Base-by-base conservation (phyloP, 2,329 filamentous ascomycete genomes). In the Rhynchosporium secalis region DNA sequence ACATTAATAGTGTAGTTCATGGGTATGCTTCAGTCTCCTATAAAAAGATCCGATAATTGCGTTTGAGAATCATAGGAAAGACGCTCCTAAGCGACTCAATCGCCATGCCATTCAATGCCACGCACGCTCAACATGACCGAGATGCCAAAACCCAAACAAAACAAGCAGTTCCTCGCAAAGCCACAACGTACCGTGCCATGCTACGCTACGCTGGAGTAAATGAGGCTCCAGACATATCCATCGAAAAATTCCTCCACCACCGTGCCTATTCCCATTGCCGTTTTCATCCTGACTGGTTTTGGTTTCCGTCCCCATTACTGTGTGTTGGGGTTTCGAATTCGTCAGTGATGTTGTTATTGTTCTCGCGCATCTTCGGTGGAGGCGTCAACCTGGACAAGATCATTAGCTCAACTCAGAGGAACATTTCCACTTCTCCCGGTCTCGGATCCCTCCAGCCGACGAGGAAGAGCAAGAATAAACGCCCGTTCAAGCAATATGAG, bases 311-410 rank as follows among this genome's bases (percentile, higher is more conserved):
- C 5, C 33, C 9, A 36, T 36, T 10, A 10, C 4, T 15, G 13
- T 15, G 41, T 15, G 13, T n/a, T 31, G 5, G 10, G 20, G 41
- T 13, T 4, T 20, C 20, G 28, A 20, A 43, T 45, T 28, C 52
- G 12, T 13, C 26, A 3, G 36, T 29, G 9, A 31, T 26, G 43
- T 43, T 31, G 20, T 9, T 31, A 28, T 28, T 40, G n/a, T 40
- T 41, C 5, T 28, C 31, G 20, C 33, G 29, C 40, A 33, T 52
- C 43, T 38, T 59, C 38, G 47, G 36, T 4, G 57, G 57, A 10
- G 57, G 57, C 47, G 57, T 59, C 15, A 58, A 48, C 26, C 56
- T 58, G n/a, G 43, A 15, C 20, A 9, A 13, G 9, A 20, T 7
- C 20, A 29, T 56, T n/a, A 48, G 43, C 43, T n/a, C 4, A 10